A percentile compares a stretch with the other conserved stretches of the same genome.
Conservation (phyloP, 2,329 filamentous ascomycete genomes). For the Rosellinia necatrix region DNA sequence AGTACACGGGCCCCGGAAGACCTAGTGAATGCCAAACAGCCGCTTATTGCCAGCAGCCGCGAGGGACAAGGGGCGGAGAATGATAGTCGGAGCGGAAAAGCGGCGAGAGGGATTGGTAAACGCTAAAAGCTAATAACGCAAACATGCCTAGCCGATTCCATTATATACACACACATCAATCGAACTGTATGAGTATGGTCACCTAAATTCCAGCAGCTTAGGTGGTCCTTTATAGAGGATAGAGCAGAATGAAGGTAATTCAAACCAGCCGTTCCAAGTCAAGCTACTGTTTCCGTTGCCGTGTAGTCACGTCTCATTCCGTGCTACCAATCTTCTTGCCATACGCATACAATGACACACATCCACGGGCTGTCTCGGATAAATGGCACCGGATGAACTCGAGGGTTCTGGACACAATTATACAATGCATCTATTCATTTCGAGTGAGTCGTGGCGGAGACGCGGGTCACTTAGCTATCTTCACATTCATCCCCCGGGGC, state of each 20-base stretch:
- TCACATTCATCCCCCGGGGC: background rate
- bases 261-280: background rate
- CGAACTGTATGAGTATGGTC: constrained; percentile 24
- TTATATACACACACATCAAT: constrained; percentile 12
- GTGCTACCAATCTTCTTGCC: background rate
- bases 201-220: constrained; percentile 7
- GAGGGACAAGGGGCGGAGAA: background rate
- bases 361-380: background rate
- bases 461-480: background rate
- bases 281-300: background rate
- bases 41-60: background rate
- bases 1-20: too few species aligned
- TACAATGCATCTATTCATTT: background rate
- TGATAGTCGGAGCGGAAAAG: background rate
- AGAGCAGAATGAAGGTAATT: constrained; percentile 15
- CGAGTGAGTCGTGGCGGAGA: background rate
- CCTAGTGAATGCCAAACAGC: too few species aligned
- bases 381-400: background rate
- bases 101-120: background rate
- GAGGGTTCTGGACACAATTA: background rate
- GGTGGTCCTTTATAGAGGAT: constrained; percentile 29
- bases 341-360: background rate
- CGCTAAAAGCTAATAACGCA: background rate
- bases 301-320: background rate
- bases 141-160: background rate